phyloP scores from a whole-genome alignment of 2,329 filamentous ascomycete species.

The Talaromyces verruculosus region DNA sequence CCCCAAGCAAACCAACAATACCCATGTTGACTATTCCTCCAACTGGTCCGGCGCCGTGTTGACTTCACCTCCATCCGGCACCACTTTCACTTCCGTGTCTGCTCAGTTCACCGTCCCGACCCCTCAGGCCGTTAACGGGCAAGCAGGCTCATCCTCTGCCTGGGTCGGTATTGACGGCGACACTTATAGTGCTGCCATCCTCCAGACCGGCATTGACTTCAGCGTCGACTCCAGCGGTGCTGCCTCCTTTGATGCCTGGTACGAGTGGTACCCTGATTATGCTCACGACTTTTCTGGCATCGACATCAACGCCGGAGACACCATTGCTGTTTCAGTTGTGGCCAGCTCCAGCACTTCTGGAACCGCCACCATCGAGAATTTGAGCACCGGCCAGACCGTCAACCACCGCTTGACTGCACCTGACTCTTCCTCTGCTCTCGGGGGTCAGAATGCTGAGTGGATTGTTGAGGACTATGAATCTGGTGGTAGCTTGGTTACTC shows the following conservation, averaged over 20 bases:
- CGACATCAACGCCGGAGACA: slow-evolving; percentile 47
- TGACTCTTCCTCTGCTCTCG: slow-evolving; percentile 38
- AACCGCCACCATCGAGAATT: slow-evolving; percentile 53
- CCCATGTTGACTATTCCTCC: slow-evolving; percentile 51
- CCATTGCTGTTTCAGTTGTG: slow-evolving; percentile 43
- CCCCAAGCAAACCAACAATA: slow-evolving; percentile 15
- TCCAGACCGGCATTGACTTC: slow-evolving; percentile 61
- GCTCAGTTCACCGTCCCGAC: slow-evolving; percentile 50
- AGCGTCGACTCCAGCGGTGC: slow-evolving; percentile 41
- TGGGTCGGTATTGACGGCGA: slow-evolving; percentile 66
- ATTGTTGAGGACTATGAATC: slow-evolving; percentile 59
- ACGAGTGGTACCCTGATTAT: slow-evolving; percentile 61
- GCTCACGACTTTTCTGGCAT: slow-evolving; percentile 55
- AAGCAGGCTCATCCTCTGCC: slow-evolving; percentile 48
- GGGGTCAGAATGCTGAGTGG: slow-evolving; percentile 62
- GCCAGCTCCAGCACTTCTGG: slow-evolving; percentile 47
- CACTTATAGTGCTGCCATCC: slow-evolving; percentile 55
- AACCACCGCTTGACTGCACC: slow-evolving; percentile 54
- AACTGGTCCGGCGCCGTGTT: slow-evolving; percentile 64
- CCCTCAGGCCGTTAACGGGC: slow-evolving; percentile 49
- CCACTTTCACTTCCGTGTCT: slow-evolving; percentile 48
- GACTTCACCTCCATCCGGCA: slow-evolving; percentile 42
- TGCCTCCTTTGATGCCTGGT: slow-evolving; percentile 57
- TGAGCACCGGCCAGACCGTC: slow-evolving; percentile 53
- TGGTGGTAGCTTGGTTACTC: slow-evolving; percentile 41